Percentiles rank a stretch among this genome's conserved stretches.
Evolutionary conservation across 768 basidiomycete genomes (phyloP).

Genomic region (Polyporus arcularius): DNA sequence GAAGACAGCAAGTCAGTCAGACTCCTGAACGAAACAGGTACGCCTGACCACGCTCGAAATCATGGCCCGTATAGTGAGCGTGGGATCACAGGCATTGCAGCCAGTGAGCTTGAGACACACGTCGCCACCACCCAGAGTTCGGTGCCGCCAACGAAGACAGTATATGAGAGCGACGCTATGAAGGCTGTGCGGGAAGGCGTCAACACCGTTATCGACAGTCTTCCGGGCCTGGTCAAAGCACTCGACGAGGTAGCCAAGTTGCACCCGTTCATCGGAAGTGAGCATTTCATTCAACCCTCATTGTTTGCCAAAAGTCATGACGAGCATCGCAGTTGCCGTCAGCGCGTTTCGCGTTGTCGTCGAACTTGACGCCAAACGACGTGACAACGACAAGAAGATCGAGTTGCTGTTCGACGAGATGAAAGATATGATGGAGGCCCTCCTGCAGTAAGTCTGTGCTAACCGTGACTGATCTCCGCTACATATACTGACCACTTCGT

Average conservation of each 20-base stretch:
- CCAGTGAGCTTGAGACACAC: too few relatives aligned
- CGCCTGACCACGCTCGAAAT: not conserved
- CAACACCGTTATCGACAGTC: slow-evolving; percentile 22
- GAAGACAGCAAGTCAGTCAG: not conserved
- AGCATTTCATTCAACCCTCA: not conserved
- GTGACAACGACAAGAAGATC: slow-evolving; percentile 54
- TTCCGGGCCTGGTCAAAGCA: slow-evolving; percentile 28
- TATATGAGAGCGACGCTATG: not conserved
- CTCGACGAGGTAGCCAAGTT: slow-evolving; percentile 30
- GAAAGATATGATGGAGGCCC: slow-evolving; percentile 48
- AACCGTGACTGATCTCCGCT: not conserved
- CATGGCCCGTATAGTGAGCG: too few relatives aligned
- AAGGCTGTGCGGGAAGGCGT: slow-evolving; percentile 21
- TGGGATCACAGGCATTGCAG: too few relatives aligned
- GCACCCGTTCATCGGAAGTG: slow-evolving; percentile 32
- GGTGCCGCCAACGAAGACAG: too few relatives aligned
- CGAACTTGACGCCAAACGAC: slow-evolving; percentile 47
- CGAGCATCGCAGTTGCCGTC: slow-evolving; percentile 47
- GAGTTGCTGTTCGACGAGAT: slow-evolving; percentile 49
- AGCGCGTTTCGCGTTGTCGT: slow-evolving; percentile 52
- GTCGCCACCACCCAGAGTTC: too few relatives aligned
- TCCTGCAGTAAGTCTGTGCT: slow-evolving; percentile 41
- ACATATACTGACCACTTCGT: slow-evolving; percentile 31
- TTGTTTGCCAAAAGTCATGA: too few relatives aligned
- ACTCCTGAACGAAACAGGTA: not conserved